A percentile compares a stretch with the other conserved stretches of the same genome.
phyloP scores from a whole-genome alignment of 192 early-diverging fungal species.

The Coemansia sp. region DNA sequence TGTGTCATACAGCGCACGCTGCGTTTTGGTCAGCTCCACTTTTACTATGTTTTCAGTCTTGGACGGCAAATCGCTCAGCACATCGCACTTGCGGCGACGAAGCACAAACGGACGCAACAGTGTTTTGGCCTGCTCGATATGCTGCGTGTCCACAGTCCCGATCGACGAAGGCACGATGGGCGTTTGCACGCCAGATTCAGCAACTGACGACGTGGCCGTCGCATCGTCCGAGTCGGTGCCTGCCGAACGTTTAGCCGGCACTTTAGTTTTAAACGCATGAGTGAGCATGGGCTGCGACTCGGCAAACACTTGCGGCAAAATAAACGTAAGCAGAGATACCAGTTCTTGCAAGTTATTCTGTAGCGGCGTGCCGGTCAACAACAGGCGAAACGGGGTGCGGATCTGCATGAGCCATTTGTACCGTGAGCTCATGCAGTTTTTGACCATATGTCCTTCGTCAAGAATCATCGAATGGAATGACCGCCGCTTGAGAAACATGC shows the following conservation, averaged over 20 bases:
- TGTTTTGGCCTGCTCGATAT: slow-evolving; percentile 74
- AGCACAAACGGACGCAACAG: slow-evolving; percentile 90
- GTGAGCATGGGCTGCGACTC: slow-evolving; percentile 51
- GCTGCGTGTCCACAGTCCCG: slow-evolving; percentile 53
- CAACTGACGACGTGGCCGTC: slow-evolving; percentile 21
- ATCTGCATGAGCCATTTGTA: slow-evolving; percentile 76
- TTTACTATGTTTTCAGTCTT: slow-evolving; percentile 60
- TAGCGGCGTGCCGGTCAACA: slow-evolving; percentile 82
- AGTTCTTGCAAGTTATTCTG: slow-evolving; percentile 93
- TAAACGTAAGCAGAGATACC: slow-evolving; percentile 78
- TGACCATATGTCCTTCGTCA: slow-evolving; percentile 91
- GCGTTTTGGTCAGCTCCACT: slow-evolving; percentile 54
- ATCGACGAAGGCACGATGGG: slow-evolving; percentile 13
- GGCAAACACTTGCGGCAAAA: slow-evolving; percentile 77
- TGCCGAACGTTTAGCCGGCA: slow-evolving; percentile 5
- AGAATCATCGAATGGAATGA: slow-evolving; percentile 70
- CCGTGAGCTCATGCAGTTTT: slow-evolving; percentile 77
- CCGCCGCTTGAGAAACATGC: slow-evolving; percentile 68
- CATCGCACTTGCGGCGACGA: slow-evolving; percentile 74
- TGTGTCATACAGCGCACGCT: slow-evolving; percentile 59
- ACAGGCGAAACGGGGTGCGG: slow-evolving; percentile 59
- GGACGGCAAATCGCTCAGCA: slow-evolving; percentile 63
- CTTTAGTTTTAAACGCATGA: slow-evolving; percentile 50
- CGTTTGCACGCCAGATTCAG: slow-evolving; percentile 37
- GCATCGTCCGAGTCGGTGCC: slow-evolving; percentile 38